A percentile compares a stretch with the other conserved stretches of the same genome.
These are phyloP conservation scores for Albugo laibachii DNA, from an alignment of 352 stramenopile genomes.

Conservation along the genomic window DNA sequence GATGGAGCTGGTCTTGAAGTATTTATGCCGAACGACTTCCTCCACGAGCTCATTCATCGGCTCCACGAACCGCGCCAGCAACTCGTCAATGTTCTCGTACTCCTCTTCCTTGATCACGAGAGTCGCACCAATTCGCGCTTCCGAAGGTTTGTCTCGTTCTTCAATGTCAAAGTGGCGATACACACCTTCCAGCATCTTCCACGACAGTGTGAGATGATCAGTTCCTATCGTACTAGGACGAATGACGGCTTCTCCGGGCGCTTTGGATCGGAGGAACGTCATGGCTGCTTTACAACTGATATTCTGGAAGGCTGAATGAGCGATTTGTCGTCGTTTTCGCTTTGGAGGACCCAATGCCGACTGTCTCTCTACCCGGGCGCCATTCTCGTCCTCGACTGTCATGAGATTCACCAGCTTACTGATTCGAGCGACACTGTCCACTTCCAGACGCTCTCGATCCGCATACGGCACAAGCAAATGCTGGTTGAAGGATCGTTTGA, in stretches of 20 bases:
- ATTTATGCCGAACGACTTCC: slow-evolving; percentile 75
- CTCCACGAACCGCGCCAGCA: slow-evolving; percentile 75
- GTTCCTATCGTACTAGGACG: slow-evolving; percentile 62
- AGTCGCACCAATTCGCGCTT: slow-evolving; percentile 56
- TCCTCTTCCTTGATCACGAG: slow-evolving; percentile 75
- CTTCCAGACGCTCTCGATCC: slow-evolving; percentile 26
- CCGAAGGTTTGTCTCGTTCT: slow-evolving; percentile 73
- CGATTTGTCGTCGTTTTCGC: slow-evolving; percentile 76
- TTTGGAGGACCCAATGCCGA: slow-evolving; percentile 15
- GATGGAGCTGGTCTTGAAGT: slow-evolving; percentile 45
- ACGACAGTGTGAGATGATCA: slow-evolving; percentile 74
- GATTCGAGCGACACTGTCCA: slow-evolving; percentile 44
- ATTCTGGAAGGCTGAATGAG: slow-evolving; percentile 70
- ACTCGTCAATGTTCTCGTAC: slow-evolving; percentile 77
- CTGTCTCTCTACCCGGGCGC: slow-evolving; percentile 17
- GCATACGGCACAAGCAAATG: slow-evolving; percentile 32
- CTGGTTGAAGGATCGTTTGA: slow-evolving; percentile 51
- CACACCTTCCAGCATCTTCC: slow-evolving; percentile 75
- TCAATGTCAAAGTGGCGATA: slow-evolving; percentile 79
- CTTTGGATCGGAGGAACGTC: slow-evolving; percentile 58
- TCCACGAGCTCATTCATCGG: slow-evolving; percentile 79
- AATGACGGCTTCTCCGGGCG: slow-evolving; percentile 69
- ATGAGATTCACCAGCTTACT: slow-evolving; percentile 61
- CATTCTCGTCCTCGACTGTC: slow-evolving; percentile 36
- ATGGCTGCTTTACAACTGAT: slow-evolving; percentile 71